phyloP scores from a whole-genome alignment of 2,329 filamentous ascomycete species.

The Plectosphaerella sp. region DNA sequence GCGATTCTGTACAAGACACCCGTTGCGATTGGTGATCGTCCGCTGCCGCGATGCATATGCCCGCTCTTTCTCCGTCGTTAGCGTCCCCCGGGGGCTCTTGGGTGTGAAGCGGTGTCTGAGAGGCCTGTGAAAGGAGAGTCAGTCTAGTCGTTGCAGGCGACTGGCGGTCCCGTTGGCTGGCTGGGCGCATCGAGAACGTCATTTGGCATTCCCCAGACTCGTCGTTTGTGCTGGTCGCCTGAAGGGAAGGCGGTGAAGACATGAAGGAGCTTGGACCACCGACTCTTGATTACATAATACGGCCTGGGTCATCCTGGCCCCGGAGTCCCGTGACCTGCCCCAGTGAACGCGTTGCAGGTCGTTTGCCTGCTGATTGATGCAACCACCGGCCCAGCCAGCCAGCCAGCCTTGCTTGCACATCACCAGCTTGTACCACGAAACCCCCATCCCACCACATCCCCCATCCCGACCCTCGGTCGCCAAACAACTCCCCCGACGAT shows the following conservation, averaged over 20 bases:
- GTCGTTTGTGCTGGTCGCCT: too few relatives aligned
- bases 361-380: slow-evolving; percentile 10
- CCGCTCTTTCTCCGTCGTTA: not conserved
- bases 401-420: slow-evolving; percentile 13
- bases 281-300: not conserved
- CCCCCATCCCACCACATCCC: slow-evolving; percentile 9
- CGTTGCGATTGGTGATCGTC: not conserved
- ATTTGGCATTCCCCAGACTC: too few relatives aligned
- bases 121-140: too few relatives aligned
- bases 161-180: too few relatives aligned
- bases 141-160: too few relatives aligned
- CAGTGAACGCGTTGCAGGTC: slow-evolving; percentile 12
- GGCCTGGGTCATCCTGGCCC: not conserved
- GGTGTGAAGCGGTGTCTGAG: too few relatives aligned
- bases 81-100: not conserved
- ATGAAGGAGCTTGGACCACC: not conserved
- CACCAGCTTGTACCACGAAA: slow-evolving; percentile 9
- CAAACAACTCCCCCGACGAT: not conserved
- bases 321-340: not conserved
- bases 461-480: not conserved
- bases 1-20: not conserved
- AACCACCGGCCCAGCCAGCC: not conserved
- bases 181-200: too few relatives aligned
- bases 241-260: too few relatives aligned
- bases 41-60: not conserved